Evolutionary conservation across 176 grass and related monocot species (phyloP).

Genomic region (Thalia dealbata): DNA sequence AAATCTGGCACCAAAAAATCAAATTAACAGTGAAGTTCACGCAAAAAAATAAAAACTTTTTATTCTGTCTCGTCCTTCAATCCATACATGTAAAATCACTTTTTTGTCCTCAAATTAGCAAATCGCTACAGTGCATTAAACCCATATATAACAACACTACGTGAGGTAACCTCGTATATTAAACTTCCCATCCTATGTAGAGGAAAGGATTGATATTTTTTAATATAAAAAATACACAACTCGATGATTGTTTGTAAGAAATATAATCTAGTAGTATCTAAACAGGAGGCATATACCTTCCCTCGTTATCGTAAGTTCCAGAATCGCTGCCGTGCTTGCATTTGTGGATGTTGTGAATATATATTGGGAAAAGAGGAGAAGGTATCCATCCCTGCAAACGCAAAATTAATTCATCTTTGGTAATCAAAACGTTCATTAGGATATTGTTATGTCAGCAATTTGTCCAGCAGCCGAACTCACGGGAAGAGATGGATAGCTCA

Average conservation of each 20-base stretch:
- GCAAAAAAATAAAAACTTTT: background rate
- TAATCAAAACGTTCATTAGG: background rate
- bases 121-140: too few relatives aligned
- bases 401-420: background rate
- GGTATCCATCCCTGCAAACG: constrained; percentile 54
- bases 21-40: background rate
- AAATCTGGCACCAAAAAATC: constrained; percentile 28
- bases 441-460: background rate
- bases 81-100: background rate
- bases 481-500: constrained; percentile 66
- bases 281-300: constrained; percentile 29
- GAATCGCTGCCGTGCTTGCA: constrained; percentile 79
- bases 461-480: constrained; percentile 27
- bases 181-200: too few relatives aligned
- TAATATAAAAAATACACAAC: too few relatives aligned
- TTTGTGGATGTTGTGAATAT: constrained; percentile 74
- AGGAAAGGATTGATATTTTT: too few relatives aligned
- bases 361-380: constrained; percentile 59
- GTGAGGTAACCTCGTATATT: too few relatives aligned
- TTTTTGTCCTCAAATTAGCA: too few relatives aligned
- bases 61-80: too few relatives aligned
- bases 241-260: too few relatives aligned
- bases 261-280: background rate
- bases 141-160: too few relatives aligned
- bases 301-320: constrained; percentile 56